These are phyloP conservation scores for Paracamarosporium sp. DNA, from an alignment of 2,329 filamentous ascomycete species.

Conservation along the genomic window DNA sequence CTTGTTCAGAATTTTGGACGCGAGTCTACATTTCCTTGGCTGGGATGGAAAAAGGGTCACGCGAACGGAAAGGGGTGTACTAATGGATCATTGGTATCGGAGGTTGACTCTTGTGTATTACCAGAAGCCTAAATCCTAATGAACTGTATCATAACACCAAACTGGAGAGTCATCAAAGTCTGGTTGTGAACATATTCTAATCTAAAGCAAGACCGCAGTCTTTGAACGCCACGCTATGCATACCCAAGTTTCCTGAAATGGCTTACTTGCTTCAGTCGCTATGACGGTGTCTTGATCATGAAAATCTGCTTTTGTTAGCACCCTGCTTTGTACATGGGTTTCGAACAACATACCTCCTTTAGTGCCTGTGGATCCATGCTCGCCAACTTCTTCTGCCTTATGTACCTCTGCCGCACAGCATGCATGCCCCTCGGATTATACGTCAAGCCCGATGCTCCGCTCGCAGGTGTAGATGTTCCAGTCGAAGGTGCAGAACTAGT, in stretches of 20 bases:
- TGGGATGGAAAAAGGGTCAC: neutral
- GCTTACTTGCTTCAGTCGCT: slow-evolving; percentile 2
- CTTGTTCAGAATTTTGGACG: slow-evolving; percentile 5
- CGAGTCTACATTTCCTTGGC: slow-evolving; percentile 7
- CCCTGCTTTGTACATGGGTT: neutral
- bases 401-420: slow-evolving; percentile 79
- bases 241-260: neutral
- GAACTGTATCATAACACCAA: neutral
- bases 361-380: slow-evolving; percentile 81
- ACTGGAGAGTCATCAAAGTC: neutral
- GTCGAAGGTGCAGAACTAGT: slow-evolving; percentile 43
- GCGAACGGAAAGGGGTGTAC: neutral
- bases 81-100: neutral
- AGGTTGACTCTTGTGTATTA: neutral
- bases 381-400: slow-evolving; percentile 86
- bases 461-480: slow-evolving; percentile 54
- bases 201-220: neutral
- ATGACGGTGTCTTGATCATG: slow-evolving; percentile 45
- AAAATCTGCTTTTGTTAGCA: slow-evolving; percentile 38
- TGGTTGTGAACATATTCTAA: neutral
- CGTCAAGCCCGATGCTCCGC: slow-evolving; percentile 47
- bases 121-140: neutral
- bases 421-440: slow-evolving; percentile 66
- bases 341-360: slow-evolving; percentile 71
- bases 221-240: slow-evolving; percentile 44